These are phyloP conservation scores for Pestalotiopsis sp. DNA, from an alignment of 2,329 filamentous ascomycete species.

Conservation along the genomic window DNA sequence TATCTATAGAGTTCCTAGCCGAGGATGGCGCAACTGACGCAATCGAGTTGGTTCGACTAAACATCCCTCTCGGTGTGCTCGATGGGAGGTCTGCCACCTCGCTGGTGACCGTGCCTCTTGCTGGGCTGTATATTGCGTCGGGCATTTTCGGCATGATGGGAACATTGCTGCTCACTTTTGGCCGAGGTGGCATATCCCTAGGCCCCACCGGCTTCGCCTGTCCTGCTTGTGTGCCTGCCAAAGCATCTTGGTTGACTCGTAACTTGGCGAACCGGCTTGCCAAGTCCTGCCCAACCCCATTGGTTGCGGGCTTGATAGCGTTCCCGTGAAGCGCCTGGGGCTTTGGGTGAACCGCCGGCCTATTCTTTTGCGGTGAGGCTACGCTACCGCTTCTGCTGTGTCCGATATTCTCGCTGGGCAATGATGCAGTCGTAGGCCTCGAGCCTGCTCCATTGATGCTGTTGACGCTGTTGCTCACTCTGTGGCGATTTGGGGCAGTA, in stretches of 20 bases:
- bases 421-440: neutral
- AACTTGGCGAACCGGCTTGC: constrained; percentile 59
- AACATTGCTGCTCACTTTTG: constrained; percentile 51
- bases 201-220: constrained; percentile 42
- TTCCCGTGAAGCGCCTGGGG: constrained; percentile 68
- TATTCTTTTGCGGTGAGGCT: constrained; percentile 31
- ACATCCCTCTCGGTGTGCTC: constrained; percentile 65
- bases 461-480: neutral
- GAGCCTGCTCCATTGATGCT: neutral
- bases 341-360: constrained; percentile 63
- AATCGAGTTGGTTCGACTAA: constrained; percentile 60
- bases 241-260: constrained; percentile 42
- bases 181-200: constrained; percentile 53
- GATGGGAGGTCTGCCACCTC: constrained; percentile 67
- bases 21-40: constrained; percentile 35
- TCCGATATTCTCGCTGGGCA: neutral
- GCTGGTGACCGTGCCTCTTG: constrained; percentile 68
- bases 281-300: constrained; percentile 48
- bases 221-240: constrained; percentile 39
- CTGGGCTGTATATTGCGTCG: constrained; percentile 78
- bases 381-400: constrained; percentile 1
- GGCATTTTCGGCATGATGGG: constrained; percentile 69
- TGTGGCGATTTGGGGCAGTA: constrained; percentile 10
- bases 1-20: constrained; percentile 29
- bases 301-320: constrained; percentile 43